Evolutionary conservation across 306 rosid species (phyloP).

Genomic region (Canavalia ensiformis): DNA sequence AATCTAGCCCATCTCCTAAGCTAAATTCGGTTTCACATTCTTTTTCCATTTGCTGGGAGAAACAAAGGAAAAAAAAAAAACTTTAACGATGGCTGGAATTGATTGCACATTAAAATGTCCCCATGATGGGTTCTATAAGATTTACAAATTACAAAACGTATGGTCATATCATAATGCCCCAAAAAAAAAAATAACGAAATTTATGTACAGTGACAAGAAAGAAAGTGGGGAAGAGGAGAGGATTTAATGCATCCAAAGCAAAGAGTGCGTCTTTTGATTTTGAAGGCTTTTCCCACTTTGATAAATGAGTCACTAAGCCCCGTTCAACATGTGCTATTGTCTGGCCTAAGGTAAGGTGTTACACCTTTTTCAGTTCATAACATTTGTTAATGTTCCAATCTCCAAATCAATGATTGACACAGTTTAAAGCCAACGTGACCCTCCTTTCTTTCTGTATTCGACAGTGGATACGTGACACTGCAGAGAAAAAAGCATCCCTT

Average conservation of each 20-base stretch:
- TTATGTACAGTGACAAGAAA: conserved; percentile 36
- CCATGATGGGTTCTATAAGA: conserved; percentile 27
- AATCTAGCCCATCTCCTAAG: conserved; percentile 19
- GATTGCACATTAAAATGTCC: conserved; percentile 48
- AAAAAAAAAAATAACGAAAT: conserved; percentile 43
- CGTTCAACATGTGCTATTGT: conserved; percentile 51
- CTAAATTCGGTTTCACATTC: conserved; percentile 39
- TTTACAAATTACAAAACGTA: neutral
- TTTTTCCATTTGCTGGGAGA: conserved; percentile 5
- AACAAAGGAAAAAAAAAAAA: neutral
- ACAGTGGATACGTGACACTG: conserved; percentile 34
- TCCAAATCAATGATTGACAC: conserved; percentile 48
- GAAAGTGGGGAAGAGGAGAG: conserved; percentile 7
- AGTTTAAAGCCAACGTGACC: conserved; percentile 26
- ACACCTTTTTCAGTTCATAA: conserved; percentile 25
- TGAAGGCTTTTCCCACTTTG: conserved; percentile 45
- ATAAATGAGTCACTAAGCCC: conserved; percentile 39
- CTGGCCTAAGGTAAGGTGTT: conserved; percentile 32
- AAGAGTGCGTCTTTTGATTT: conserved; percentile 38
- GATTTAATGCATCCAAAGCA: conserved; percentile 39
- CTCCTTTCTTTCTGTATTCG: conserved; percentile 14
- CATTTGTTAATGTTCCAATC: conserved; percentile 31
- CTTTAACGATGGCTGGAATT: conserved; percentile 41
- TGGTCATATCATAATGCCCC: conserved; percentile 31
- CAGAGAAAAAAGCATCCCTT: neutral